Conservation (phyloP, 176 grass and related monocot genomes). For the Metroxylon sagu region DNA sequence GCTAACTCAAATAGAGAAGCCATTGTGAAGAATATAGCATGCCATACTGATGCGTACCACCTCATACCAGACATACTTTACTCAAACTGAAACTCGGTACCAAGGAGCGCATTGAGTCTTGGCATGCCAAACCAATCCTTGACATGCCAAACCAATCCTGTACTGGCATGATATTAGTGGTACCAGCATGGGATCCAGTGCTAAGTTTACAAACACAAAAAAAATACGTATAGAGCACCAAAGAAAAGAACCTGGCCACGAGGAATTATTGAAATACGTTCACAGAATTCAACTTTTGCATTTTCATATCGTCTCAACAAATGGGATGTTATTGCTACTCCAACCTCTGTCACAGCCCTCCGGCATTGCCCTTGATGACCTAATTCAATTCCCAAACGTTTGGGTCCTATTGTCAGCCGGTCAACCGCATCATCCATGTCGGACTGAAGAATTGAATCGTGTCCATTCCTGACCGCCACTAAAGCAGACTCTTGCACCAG, state of each 20-base stretch:
- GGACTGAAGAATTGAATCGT: conserved; percentile 30
- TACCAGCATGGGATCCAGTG: too few species aligned
- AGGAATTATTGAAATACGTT: conserved; percentile 36
- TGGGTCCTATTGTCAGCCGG: conserved; percentile 25
- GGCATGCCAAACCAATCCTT: too few species aligned
- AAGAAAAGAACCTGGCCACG: conserved; percentile 17
- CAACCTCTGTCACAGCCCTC: conserved; percentile 33
- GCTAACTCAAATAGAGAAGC: too few species aligned
- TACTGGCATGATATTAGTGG: too few species aligned
- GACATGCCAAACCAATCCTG: too few species aligned
- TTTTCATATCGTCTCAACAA: conserved; percentile 27
- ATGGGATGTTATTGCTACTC: conserved; percentile 31
- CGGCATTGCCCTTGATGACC: conserved; percentile 32
- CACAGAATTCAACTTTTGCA: conserved; percentile 31
- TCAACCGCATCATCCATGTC: conserved; percentile 37
- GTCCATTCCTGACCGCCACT: conserved; percentile 26
- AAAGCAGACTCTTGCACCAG: conserved; percentile 27
- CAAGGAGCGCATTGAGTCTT: too few species aligned
- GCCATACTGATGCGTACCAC: too few species aligned
- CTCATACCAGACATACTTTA: too few species aligned
- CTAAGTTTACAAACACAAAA: too few species aligned
- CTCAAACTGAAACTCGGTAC: too few species aligned
- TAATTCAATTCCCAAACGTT: conserved; percentile 19
- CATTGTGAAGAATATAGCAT: too few species aligned
- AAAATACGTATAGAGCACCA: background rate